phyloP scores from a whole-genome alignment of 768 basidiomycete species.

The Pluteus cervinus region DNA sequence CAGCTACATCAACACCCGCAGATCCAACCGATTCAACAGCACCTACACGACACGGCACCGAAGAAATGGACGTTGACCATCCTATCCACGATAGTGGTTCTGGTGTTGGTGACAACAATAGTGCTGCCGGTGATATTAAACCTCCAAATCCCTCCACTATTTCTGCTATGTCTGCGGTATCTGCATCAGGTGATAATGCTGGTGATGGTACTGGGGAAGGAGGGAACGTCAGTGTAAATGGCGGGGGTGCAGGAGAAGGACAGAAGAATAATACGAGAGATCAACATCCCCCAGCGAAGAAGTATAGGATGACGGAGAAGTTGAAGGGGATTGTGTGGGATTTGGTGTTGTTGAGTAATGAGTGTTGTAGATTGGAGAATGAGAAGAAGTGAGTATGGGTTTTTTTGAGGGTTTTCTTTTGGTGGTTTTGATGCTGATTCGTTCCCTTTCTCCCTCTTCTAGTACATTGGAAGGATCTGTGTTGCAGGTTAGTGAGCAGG shows the following conservation, averaged over 20 bases:
- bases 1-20: constrained; percentile 21
- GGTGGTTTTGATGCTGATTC: constrained; percentile 2
- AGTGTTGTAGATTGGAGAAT: constrained; percentile 61
- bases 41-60: constrained; percentile 38
- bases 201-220: constrained; percentile 12
- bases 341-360: constrained; percentile 75
- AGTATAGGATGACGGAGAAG: constrained; percentile 71
- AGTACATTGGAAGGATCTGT: constrained; percentile 61
- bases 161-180: no score
- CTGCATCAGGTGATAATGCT: constrained; percentile 10
- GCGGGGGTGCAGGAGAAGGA: constrained; percentile 10
- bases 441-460: constrained; percentile 2
- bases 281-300: constrained; percentile 64
- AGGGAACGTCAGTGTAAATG: constrained; percentile 18
- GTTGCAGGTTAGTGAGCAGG: constrained; percentile 75
- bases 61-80: constrained; percentile 39
- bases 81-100: constrained; percentile 6
- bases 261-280: constrained; percentile 27
- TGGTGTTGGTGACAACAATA: constrained; percentile 3
- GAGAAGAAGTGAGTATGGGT: constrained; percentile 33
- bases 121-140: constrained; percentile 11
- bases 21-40: constrained; percentile 26
- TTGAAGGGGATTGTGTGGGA: constrained; percentile 82
- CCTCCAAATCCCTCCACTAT: no score
- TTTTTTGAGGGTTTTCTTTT: constrained; percentile 10